Percentiles rank a stretch among this genome's conserved stretches.
phyloP scores from a whole-genome alignment of 1,284 basidiomycete species.

The Pyrrhoderma noxium region DNA sequence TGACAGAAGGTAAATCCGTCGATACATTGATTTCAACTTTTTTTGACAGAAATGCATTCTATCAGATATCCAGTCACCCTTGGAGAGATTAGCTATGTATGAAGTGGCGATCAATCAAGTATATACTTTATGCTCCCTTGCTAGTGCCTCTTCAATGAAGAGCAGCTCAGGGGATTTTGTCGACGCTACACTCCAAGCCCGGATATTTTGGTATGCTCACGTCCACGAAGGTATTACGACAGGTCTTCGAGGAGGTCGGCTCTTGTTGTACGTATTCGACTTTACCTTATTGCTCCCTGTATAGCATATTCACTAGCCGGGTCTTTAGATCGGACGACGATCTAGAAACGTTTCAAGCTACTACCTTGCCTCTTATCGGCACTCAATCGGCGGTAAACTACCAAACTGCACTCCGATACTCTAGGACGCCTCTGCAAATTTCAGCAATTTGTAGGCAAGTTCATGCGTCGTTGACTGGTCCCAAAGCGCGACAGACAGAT shows the following conservation, averaged over 20 bases:
- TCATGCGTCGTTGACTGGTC: slow-evolving; percentile 67
- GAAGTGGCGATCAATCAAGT: slow-evolving; percentile 59
- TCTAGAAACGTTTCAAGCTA: slow-evolving; percentile 55
- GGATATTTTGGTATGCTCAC: slow-evolving; percentile 82
- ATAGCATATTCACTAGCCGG: not conserved
- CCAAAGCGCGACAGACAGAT: slow-evolving; percentile 53
- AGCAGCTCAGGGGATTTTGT: slow-evolving; percentile 48
- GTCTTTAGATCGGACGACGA: slow-evolving; percentile 54
- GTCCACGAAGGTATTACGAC: slow-evolving; percentile 75
- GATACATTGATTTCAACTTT: slow-evolving; percentile 8
- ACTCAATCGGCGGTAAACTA: slow-evolving; percentile 29
- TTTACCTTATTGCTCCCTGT: slow-evolving; percentile 18
- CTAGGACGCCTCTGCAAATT: slow-evolving; percentile 63
- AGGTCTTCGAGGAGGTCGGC: slow-evolving; percentile 70
- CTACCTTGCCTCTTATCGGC: slow-evolving; percentile 41
- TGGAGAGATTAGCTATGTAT: slow-evolving; percentile 55
- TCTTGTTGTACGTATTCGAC: slow-evolving; percentile 53
- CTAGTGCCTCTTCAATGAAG: slow-evolving; percentile 36
- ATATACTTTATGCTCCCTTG: slow-evolving; percentile 59
- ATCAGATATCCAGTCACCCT: slow-evolving; percentile 38
- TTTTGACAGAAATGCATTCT: slow-evolving; percentile 17
- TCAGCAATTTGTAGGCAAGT: slow-evolving; percentile 67
- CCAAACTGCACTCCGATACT: slow-evolving; percentile 34
- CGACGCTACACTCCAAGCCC: slow-evolving; percentile 58
- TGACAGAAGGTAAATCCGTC: slow-evolving; percentile 62